phyloP scores from a whole-genome alignment of 2,329 filamentous ascomycete genomes.

The Aspergillus fumigatiaffinis region DNA sequence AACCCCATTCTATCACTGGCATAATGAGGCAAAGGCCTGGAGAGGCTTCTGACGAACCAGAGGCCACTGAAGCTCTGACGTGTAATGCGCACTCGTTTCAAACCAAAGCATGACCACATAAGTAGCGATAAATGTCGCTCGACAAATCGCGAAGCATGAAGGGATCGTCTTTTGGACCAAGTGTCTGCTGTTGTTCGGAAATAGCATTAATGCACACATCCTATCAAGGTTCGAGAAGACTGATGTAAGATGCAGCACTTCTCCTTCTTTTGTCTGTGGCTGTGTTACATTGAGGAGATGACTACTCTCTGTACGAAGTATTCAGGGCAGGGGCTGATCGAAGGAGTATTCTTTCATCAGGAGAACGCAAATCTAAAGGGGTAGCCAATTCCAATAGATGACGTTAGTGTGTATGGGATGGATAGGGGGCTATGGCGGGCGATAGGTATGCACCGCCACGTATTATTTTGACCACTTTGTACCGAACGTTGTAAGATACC shows the following conservation, averaged over 20 bases:
- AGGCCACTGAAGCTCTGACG: not conserved
- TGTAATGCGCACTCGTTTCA: not conserved
- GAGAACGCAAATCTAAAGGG: not conserved
- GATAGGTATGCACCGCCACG: conserved; percentile 9
- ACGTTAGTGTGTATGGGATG: not conserved
- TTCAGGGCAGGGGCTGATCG: too few species aligned
- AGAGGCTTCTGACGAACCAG: not conserved
- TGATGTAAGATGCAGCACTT: not conserved
- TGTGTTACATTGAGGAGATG: not conserved
- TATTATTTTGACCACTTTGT: conserved; percentile 1
- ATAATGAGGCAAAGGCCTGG: not conserved
- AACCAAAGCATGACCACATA: not conserved
- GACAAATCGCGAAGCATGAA: not conserved
- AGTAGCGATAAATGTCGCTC: not conserved
- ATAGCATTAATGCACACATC: not conserved
- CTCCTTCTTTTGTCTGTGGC: not conserved
- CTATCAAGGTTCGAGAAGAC: not conserved
- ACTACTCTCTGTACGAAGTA: not conserved
- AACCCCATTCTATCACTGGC: not conserved
- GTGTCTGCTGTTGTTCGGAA: not conserved
- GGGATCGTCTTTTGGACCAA: not conserved
- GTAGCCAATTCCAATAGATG: not conserved
- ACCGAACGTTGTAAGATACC: not conserved
- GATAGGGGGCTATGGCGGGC: not conserved
- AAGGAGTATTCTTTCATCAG: not conserved